phyloP scores from a whole-genome alignment of 139 green algal genomes.

The Chlamydomonas sp. region DNA sequence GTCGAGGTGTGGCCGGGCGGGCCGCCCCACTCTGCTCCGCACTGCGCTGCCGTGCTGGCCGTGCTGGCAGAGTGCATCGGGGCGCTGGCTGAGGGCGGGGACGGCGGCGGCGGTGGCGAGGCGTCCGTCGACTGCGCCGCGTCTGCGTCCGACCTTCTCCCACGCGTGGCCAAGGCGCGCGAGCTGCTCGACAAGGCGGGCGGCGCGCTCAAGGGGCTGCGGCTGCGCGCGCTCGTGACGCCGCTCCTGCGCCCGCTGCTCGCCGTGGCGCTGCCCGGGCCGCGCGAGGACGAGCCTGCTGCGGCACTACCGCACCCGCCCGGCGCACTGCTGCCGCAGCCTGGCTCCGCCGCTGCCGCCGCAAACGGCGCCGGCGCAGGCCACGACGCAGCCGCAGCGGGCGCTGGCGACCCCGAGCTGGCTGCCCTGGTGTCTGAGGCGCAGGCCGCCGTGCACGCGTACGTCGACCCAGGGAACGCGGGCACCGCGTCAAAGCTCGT shows the following conservation, averaged over 20 bases:
- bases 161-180: slow-evolving; percentile 1
- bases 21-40: no score
- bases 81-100: no score
- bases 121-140: not conserved
- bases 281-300: not conserved
- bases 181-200: slow-evolving; percentile 13
- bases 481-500: slow-evolving; percentile 3
- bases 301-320: not conserved
- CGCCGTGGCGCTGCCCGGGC: no score
- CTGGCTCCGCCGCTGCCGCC: no score
- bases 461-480: not conserved
- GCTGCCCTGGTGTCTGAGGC: not conserved
- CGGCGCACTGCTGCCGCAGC: no score
- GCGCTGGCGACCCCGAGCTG: not conserved
- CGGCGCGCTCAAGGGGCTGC: not conserved
- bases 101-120: no score
- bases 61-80: no score
- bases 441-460: not conserved
- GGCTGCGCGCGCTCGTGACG: not conserved
- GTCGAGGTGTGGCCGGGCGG: no score
- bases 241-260: not conserved
- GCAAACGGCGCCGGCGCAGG: no score
- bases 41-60: no score
- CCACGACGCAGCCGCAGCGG: not conserved
- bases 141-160: not conserved